Percentiles rank a stretch among this genome's conserved stretches.
Conservation (phyloP, 768 basidiomycete genomes). For the Ramaria rubella region DNA sequence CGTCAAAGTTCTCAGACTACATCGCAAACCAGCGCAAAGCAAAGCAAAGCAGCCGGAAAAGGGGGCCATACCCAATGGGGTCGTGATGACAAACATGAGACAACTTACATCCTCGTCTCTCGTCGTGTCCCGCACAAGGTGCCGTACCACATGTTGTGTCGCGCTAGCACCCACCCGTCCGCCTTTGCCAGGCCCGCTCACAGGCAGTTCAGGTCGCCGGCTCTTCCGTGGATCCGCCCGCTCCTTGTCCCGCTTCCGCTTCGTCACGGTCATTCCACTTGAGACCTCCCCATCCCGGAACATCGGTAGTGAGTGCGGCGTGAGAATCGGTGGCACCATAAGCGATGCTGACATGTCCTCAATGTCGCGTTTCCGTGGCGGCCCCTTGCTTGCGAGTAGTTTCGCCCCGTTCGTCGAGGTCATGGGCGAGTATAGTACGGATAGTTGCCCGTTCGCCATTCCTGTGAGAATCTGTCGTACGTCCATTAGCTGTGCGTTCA, state of each 20-base stretch:
- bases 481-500: not conserved
- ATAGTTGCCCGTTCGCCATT: conserved; percentile 79
- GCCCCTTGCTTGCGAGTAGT: conserved; percentile 80
- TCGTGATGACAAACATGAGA: conserved; percentile 14
- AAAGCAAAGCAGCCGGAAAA: not conserved
- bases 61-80: too few relatives aligned
- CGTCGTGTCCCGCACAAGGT: conserved; percentile 84
- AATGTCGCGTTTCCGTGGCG: conserved; percentile 69
- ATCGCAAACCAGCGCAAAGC: not conserved
- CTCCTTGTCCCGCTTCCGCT: conserved; percentile 88
- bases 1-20: conserved; percentile 8
- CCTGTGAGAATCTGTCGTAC: conserved; percentile 71
- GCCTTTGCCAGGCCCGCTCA: conserved; percentile 88
- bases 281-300: conserved; percentile 62
- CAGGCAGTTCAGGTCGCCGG: conserved; percentile 84
- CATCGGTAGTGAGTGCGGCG: conserved; percentile 89
- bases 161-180: conserved; percentile 95
- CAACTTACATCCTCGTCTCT: conserved; percentile 90
- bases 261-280: conserved; percentile 54
- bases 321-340: conserved; percentile 81
- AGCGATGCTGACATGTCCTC: conserved; percentile 87
- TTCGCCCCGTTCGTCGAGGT: conserved; percentile 92
- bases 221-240: conserved; percentile 87
- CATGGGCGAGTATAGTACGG: conserved; percentile 86
- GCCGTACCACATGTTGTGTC: conserved; percentile 94